Evolutionary conservation across 2,329 filamentous ascomycete genomes (phyloP).

Genomic region (Paraphoma chrysanthemicola): DNA sequence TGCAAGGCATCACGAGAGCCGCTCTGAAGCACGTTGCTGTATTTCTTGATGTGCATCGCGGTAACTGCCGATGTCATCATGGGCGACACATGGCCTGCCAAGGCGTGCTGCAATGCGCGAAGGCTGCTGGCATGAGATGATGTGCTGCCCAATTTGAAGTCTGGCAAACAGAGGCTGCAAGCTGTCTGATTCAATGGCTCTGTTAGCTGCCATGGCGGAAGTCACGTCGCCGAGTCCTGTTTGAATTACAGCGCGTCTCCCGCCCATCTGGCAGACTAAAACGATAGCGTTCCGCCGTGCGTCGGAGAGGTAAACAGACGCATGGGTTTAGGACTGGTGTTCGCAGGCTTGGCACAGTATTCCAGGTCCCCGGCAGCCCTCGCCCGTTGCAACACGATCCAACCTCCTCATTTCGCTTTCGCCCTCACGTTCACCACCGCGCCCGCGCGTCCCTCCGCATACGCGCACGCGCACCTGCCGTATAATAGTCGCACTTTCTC

Average conservation of each 20-base stretch:
- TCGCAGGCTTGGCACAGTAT: constrained; percentile 30
- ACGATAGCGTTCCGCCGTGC: background rate
- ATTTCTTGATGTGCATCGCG: no score
- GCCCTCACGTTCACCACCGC: constrained; percentile 13
- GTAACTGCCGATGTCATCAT: background rate
- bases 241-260: background rate
- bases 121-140: background rate
- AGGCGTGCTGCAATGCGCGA: background rate
- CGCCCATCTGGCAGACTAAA: background rate
- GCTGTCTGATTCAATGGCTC: background rate
- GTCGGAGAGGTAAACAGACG: constrained; percentile 25
- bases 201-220: background rate
- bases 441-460: constrained; percentile 28
- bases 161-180: background rate
- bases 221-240: background rate
- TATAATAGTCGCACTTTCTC: constrained; percentile 20
- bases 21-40: background rate
- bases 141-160: background rate
- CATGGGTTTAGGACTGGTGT: constrained; percentile 33
- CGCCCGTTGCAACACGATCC: constrained; percentile 21
- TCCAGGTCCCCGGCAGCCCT: constrained; percentile 28
- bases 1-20: background rate
- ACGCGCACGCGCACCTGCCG: constrained; percentile 22
- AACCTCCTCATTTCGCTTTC: constrained; percentile 39
- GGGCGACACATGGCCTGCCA: background rate